phyloP scores from a whole-genome alignment of 805 yeast species.

The Nakazawaea siamensis region DNA sequence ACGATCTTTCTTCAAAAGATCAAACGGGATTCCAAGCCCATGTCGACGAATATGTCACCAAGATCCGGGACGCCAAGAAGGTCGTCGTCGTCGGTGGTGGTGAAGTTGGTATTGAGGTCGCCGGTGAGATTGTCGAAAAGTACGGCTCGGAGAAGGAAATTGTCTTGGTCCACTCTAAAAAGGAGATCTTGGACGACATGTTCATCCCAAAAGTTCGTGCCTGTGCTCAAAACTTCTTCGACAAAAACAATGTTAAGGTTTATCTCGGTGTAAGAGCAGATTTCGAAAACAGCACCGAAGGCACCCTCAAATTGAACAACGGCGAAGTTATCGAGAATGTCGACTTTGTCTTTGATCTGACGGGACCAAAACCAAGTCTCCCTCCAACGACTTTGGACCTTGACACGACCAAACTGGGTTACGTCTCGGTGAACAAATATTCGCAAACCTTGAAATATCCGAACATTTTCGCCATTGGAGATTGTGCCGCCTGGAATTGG shows the following conservation, averaged over 20 bases:
- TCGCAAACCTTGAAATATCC: slow-evolving; percentile 4
- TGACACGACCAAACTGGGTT: slow-evolving; percentile 13
- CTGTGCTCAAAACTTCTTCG: slow-evolving; percentile 5
- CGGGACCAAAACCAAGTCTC: slow-evolving; percentile 16
- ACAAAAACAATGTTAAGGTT: background rate
- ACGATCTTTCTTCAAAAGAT: background rate
- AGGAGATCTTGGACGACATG: slow-evolving; percentile 10
- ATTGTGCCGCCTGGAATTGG: too few relatives aligned
- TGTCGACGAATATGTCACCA: slow-evolving; percentile 11
- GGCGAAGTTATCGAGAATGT: slow-evolving; percentile 11
- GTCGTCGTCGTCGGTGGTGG: slow-evolving; percentile 28
- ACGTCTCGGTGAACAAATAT: slow-evolving; percentile 7
- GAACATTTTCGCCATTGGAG: slow-evolving; percentile 26
- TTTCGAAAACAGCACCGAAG: background rate
- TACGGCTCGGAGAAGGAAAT: slow-evolving; percentile 17
- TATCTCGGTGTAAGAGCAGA: slow-evolving; percentile 13
- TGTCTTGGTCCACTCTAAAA: slow-evolving; percentile 17
- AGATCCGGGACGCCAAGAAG: slow-evolving; percentile 16
- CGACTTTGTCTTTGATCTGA: slow-evolving; percentile 13
- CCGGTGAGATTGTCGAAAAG: slow-evolving; percentile 21
- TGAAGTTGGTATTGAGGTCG: slow-evolving; percentile 21
- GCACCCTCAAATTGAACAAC: slow-evolving; percentile 1
- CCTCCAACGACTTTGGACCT: slow-evolving; percentile 14
- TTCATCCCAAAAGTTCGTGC: slow-evolving; percentile 6
- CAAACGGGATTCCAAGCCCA: slow-evolving; percentile 12